Evolutionary conservation across 176 grass and related monocot species (phyloP), one percentile per base, ranked within the genome.

Genomic region (Bromus sterilis): DNA sequence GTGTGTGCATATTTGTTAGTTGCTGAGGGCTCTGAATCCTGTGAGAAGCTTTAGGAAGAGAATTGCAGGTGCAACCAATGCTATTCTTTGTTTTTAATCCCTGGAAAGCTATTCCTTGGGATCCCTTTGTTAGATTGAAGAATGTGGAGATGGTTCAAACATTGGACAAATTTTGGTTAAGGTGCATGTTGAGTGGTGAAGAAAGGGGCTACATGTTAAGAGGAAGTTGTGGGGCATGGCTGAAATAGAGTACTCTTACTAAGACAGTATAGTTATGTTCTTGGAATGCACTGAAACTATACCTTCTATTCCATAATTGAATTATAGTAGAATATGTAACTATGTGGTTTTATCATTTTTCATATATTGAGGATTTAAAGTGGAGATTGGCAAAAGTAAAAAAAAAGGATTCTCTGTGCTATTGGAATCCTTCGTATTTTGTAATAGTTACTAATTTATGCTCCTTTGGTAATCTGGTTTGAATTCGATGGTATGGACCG

Each of bases 211-310:
- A 61, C 87, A 78, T 88, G 76, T 92, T 3, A 85, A 97, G 91
- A 97, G 77, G 91, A 97, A 77, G 94, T 91, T 82, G 91, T 97
- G 36, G 88, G 91, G 53, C 89, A 93, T 79, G 91, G 89, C 24
- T 89, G 35, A 88, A 94, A 64, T 87, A 92, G 83, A 57, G 82
- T 78, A 91, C 94, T 9, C 87, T 89, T 11, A 87, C 91, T 36
- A 91, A 91, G 59, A 97, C 94, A 81, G 91, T 97, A 30, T 87
- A 71, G 85, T 35, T 79, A 14, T 60, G 16, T 79, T 84, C 16
- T 74, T 40, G 12, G 3, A n/a, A 39, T 21, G 59, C 3, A 59
- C 14, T n/a, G n/a, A 64, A 75, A 41, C 21, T 66, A 10, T 82
- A 49, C 44, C 24, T 21, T 66, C 23, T 59, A 13, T 43, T 49